These are phyloP conservation scores for Yamadazyma akitaensis DNA, from an alignment of 805 yeast genomes.

Conservation along the genomic window DNA sequence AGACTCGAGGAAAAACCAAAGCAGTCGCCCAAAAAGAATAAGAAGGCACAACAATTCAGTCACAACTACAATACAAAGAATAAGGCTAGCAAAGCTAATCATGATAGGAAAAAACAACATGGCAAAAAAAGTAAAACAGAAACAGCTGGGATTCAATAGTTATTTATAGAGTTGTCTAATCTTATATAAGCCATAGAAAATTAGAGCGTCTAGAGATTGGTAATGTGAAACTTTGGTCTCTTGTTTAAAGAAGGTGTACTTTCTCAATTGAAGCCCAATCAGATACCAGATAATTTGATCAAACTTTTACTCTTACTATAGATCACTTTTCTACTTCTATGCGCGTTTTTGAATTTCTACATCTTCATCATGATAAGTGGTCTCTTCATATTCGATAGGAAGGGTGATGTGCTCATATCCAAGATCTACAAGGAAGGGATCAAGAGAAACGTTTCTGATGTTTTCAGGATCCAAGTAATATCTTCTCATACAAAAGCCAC, in stretches of 20 bases:
- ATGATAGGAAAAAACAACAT: constrained; percentile 61
- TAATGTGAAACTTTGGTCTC: too few species aligned
- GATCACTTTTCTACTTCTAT: background rate
- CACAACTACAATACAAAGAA: constrained; percentile 48
- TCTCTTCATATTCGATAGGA: constrained; percentile 68
- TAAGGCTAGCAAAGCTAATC: constrained; percentile 59
- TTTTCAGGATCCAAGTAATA: constrained; percentile 90
- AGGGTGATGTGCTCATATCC: constrained; percentile 82
- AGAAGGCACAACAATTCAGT: background rate
- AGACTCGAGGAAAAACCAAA: background rate
- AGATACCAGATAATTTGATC: too few species aligned
- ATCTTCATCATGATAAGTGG: constrained; percentile 69
- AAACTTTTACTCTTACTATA: too few species aligned
- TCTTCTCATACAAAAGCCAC: constrained; percentile 38
- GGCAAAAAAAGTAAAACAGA: constrained; percentile 36
- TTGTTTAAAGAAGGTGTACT: too few species aligned
- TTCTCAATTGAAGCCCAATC: too few species aligned
- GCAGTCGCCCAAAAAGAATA: background rate
- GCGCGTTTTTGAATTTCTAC: background rate
- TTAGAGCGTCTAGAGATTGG: too few species aligned
- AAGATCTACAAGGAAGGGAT: constrained; percentile 71
- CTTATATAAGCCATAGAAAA: too few species aligned
- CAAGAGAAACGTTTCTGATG: constrained; percentile 76
- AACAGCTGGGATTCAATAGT: constrained; percentile 1
- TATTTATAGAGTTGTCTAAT: background rate